Percentiles rank a stretch among this genome's conserved stretches.
These are phyloP conservation scores for Artemisia argyi DNA, from an alignment of 129 eudicot genomes.

Conservation along the genomic window DNA sequence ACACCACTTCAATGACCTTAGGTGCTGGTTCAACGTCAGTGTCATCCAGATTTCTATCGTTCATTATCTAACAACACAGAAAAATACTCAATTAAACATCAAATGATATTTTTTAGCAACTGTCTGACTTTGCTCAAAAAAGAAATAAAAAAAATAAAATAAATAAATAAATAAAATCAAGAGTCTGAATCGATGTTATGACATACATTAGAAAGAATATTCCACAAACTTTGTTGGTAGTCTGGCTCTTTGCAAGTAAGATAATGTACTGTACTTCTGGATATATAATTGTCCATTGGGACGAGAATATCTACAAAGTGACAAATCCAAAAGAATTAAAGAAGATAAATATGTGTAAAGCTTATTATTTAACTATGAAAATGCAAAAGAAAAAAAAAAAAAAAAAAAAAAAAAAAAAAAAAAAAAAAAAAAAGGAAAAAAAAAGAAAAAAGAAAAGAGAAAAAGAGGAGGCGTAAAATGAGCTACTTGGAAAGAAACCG, in stretches of 20 bases:
- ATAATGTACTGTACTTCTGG: conserved; percentile 79
- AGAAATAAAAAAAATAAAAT: background rate
- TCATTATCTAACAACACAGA: conserved; percentile 56
- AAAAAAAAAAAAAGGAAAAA: conserved; percentile 1
- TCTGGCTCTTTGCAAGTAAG: conserved; percentile 92
- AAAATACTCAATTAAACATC: background rate
- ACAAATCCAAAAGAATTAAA: conserved; percentile 1
- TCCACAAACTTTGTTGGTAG: conserved; percentile 96
- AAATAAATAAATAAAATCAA: background rate
- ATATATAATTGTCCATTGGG: conserved; percentile 86
- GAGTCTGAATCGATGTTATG: background rate
- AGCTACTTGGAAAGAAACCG: conserved; percentile 87
- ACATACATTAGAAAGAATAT: conserved; percentile 75
- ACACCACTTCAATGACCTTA: conserved; percentile 85
- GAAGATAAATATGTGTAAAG: background rate
- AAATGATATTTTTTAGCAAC: background rate
- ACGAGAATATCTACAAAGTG: conserved; percentile 69
- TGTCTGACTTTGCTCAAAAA: background rate
- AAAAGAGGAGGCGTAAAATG: background rate
- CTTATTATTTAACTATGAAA: no score
- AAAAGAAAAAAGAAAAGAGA: background rate
- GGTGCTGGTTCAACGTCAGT: conserved; percentile 98
- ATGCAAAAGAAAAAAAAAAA: no score
- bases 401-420: no score
- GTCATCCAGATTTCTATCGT: conserved; percentile 82